These are phyloP conservation scores for Babesia ovata DNA, from an alignment of 169 alveolate genomes.

Conservation along the genomic window DNA sequence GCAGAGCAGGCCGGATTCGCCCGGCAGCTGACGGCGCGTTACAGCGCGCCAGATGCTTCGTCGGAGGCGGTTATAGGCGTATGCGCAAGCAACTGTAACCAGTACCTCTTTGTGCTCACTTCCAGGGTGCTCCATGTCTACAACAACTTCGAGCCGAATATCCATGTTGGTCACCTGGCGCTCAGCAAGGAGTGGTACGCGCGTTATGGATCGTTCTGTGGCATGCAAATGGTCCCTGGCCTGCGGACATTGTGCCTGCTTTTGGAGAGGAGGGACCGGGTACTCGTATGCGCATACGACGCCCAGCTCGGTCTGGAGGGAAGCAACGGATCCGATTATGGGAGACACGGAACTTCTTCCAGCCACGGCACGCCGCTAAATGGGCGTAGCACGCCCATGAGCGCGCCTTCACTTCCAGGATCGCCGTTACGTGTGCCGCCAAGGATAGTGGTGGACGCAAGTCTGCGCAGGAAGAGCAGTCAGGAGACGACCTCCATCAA, in stretches of 20 bases:
- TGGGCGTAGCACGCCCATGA: constrained; percentile 1
- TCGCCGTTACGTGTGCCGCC: not conserved
- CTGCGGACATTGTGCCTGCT: constrained; percentile 32
- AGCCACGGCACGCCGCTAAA: not conserved
- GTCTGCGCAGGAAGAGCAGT: not conserved
- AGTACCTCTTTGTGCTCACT: constrained; percentile 50
- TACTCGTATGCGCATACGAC: constrained; percentile 41
- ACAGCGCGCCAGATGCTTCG: not conserved
- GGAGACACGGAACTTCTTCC: not conserved
- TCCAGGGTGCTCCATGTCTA: constrained; percentile 28
- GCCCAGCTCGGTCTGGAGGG: not conserved
- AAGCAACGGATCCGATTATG: not conserved
- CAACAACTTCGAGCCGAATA: constrained; percentile 37
- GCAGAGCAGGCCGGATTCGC: not conserved
- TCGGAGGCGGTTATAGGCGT: constrained; percentile 18
- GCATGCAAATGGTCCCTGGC: constrained; percentile 31
- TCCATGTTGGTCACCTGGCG: constrained; percentile 39
- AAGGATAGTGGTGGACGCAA: not conserved
- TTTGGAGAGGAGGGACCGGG: constrained; percentile 36
- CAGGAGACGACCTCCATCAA: not conserved
- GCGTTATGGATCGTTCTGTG: constrained; percentile 47
- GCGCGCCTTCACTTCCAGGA: not conserved
- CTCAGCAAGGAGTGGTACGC: constrained; percentile 1
- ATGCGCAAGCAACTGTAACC: constrained; percentile 40
- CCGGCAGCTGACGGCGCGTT: not conserved